phyloP scores from a whole-genome alignment of 495 filamentous ascomycete species.

The Neurospora sp. region DNA sequence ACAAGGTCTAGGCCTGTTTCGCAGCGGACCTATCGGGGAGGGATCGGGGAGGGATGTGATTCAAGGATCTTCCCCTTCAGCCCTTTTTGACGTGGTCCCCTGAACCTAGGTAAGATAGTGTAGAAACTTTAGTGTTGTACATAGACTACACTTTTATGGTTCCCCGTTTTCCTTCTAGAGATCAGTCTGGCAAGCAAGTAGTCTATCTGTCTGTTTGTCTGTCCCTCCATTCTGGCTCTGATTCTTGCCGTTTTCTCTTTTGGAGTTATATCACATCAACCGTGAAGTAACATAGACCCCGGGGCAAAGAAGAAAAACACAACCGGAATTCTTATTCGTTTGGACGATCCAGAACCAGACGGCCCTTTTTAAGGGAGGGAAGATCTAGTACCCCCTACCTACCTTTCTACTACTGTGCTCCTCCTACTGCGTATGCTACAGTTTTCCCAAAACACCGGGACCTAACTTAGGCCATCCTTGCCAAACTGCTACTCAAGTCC shows the following conservation, averaged over 20 bases:
- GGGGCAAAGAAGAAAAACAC: background rate
- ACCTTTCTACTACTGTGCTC: background rate
- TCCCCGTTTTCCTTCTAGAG: background rate
- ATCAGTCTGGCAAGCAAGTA: background rate
- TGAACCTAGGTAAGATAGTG: background rate
- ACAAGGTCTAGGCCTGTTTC: background rate
- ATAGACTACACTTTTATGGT: background rate
- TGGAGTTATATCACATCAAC: background rate
- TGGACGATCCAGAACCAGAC: background rate
- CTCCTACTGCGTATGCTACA: background rate
- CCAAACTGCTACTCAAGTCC: background rate
- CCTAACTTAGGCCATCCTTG: background rate
- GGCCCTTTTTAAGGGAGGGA: background rate
- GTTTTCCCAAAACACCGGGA: background rate
- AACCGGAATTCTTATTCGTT: background rate
- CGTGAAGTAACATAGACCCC: background rate
- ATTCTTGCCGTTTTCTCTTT: background rate
- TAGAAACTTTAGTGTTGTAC: background rate
- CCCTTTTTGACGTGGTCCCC: background rate
- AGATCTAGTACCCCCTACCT: background rate
- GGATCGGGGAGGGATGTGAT: background rate
- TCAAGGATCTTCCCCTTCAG: background rate
- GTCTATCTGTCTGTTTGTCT: background rate
- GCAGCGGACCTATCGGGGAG: background rate
- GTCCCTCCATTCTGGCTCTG: too few relatives aligned